Conservation (phyloP, 768 basidiomycete species). For the Coprinopsis marcescibilis region DNA sequence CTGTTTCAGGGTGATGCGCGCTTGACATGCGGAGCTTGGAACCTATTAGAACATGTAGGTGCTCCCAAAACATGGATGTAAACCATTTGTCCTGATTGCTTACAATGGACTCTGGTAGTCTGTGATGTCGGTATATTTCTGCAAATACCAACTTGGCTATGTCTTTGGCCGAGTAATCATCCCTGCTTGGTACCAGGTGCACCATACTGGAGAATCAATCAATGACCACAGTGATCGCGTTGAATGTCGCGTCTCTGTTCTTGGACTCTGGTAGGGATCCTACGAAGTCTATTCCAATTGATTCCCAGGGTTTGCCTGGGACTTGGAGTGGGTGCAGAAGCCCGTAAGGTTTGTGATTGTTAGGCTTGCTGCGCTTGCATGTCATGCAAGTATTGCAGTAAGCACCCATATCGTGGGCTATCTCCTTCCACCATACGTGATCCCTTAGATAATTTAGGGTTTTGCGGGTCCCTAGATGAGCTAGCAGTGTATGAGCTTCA, state of each 20-base stretch:
- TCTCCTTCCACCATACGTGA: constrained; percentile 32
- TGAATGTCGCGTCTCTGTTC: constrained; percentile 5
- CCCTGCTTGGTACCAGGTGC: constrained; percentile 7
- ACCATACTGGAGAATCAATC: constrained; percentile 15
- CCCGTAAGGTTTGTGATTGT: constrained; percentile 19
- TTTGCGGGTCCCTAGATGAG: constrained; percentile 28
- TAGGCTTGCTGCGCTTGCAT: constrained; percentile 16
- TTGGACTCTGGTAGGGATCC: constrained; percentile 16
- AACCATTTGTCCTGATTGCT: constrained; percentile 2
- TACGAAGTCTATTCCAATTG: constrained; percentile 16
- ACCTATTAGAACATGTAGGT: neutral
- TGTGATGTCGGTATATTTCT: neutral
- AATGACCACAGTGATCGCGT: constrained; percentile 14
- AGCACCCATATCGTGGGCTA: constrained; percentile 16
- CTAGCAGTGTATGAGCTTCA: constrained; percentile 32
- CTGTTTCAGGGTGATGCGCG: constrained; percentile 4
- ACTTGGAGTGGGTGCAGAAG: constrained; percentile 16
- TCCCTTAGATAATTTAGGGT: constrained; percentile 26
- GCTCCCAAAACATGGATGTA: constrained; percentile 7
- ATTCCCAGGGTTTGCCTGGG: constrained; percentile 10
- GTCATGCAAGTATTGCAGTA: constrained; percentile 25
- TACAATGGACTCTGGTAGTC: constrained; percentile 6
- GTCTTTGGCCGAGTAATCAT: constrained; percentile 4
- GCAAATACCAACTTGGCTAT: constrained; percentile 10
- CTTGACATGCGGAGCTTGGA: constrained; percentile 4